Conservation (phyloP, 2,329 filamentous ascomycete genomes). For the Aspergillus thermomutatus region DNA sequence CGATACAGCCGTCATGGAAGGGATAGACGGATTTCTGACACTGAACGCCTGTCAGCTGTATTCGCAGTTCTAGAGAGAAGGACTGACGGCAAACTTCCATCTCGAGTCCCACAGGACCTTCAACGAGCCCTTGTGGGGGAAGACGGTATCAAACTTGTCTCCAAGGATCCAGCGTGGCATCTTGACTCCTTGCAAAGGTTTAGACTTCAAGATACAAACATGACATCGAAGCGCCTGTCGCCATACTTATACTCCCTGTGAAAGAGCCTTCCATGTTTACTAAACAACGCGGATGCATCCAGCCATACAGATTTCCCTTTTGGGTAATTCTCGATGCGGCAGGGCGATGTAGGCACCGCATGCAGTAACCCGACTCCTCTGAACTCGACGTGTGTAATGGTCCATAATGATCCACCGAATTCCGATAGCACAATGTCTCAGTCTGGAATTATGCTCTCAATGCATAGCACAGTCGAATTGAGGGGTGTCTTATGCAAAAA, state of each 20-base stretch:
- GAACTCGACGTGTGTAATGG: not conserved
- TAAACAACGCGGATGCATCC: not conserved
- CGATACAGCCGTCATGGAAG: constrained; percentile 67
- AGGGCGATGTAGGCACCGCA: not conserved
- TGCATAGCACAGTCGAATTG: not conserved
- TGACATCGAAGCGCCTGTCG: not conserved
- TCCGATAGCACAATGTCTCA: not conserved
- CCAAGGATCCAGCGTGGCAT: constrained; percentile 38
- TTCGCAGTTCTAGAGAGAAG: not conserved
- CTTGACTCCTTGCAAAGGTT: constrained; percentile 1
- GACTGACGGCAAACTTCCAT: constrained; percentile 64
- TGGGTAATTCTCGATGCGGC: not conserved
- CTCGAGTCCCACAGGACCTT: constrained; percentile 70
- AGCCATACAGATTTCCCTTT: not conserved
- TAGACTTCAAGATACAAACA: not conserved
- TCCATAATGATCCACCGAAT: not conserved
- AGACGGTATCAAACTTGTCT: constrained; percentile 46
- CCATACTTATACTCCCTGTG: not conserved
- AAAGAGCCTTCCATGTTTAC: not conserved
- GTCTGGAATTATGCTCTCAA: not conserved
- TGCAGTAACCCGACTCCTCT: not conserved
- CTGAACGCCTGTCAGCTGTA: constrained; percentile 22
- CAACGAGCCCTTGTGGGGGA: constrained; percentile 59
- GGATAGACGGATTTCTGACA: constrained; percentile 64
- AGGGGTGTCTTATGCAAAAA: not conserved